Percentiles rank a stretch among this genome's conserved stretches.
These are phyloP conservation scores for Amaranthus cruentus DNA, from an alignment of 148 eudicot genomes.

Conservation along the genomic window DNA sequence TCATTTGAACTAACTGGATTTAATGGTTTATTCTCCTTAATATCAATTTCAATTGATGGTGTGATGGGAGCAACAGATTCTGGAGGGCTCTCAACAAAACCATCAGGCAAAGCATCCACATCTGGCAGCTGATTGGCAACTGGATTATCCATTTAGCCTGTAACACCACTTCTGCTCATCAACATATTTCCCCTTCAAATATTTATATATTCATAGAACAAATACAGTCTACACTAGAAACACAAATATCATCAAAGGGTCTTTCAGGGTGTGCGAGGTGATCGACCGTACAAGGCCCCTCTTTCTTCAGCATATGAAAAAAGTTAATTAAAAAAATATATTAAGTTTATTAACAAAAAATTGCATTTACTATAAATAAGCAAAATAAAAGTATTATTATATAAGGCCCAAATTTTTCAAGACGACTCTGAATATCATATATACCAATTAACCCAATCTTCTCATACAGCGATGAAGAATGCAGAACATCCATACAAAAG, in stretches of 20 bases:
- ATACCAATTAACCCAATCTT: background rate
- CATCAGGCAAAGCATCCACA: slow-evolving; percentile 82
- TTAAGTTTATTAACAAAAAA: too few species aligned
- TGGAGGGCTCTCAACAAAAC: slow-evolving; percentile 62
- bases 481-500: background rate
- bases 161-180: slow-evolving; percentile 1
- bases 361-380: too few species aligned
- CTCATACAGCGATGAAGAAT: background rate
- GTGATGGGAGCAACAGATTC: slow-evolving; percentile 42
- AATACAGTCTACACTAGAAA: background rate
- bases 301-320: too few species aligned
- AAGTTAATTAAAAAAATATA: too few species aligned
- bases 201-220: background rate
- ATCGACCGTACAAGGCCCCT: too few species aligned
- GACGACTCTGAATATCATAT: background rate
- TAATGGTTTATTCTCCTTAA: slow-evolving; percentile 20
- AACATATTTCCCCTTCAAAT: background rate
- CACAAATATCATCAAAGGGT: background rate
- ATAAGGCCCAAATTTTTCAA: too few species aligned
- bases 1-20: slow-evolving; percentile 25
- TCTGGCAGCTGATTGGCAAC: slow-evolving; percentile 67
- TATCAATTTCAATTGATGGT: slow-evolving; percentile 25
- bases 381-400: too few species aligned
- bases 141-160: slow-evolving; percentile 50
- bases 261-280: too few species aligned